Conservation (phyloP, 352 stramenopile species). For the Globisporangium abappressorium region DNA sequence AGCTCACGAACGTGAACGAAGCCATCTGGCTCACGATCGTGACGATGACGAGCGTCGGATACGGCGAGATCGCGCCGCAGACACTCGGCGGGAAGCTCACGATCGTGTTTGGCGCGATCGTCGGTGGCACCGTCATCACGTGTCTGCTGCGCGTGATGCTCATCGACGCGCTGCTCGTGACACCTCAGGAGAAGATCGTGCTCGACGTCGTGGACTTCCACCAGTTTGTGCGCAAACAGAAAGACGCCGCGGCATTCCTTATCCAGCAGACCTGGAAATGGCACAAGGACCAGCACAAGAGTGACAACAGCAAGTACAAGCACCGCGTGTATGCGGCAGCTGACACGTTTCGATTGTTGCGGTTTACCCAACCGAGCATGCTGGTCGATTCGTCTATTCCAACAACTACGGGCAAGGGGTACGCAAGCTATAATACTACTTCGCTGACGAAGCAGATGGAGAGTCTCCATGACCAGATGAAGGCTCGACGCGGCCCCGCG, state of each 20-base stretch:
- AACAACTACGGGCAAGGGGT: background rate
- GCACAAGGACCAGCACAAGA: conserved; percentile 17
- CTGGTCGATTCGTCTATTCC: conserved; percentile 4
- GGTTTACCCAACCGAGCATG: conserved; percentile 38
- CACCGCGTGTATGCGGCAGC: conserved; percentile 41
- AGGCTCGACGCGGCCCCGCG: background rate
- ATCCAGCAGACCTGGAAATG: conserved; percentile 46
- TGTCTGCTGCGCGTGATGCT: conserved; percentile 59
- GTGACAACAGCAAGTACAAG: conserved; percentile 23
- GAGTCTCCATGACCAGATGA: conserved; percentile 19
- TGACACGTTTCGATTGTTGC: conserved; percentile 43
- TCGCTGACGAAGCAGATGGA: conserved; percentile 25
- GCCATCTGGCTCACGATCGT: conserved; percentile 67
- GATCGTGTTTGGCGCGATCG: conserved; percentile 54
- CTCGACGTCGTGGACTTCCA: conserved; percentile 63
- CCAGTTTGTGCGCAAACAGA: conserved; percentile 39
- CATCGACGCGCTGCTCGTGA: conserved; percentile 53
- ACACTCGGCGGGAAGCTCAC: conserved; percentile 56
- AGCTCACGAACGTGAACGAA: conserved; percentile 40
- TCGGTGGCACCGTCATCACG: conserved; percentile 55
- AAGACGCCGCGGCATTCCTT: conserved; percentile 37
- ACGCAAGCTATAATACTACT: background rate
- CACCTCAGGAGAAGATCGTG: conserved; percentile 52
- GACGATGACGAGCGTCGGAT: conserved; percentile 61
- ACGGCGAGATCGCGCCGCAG: conserved; percentile 47